Base-by-base conservation (phyloP, 805 yeast species). In the Lipomyces anomalus region DNA sequence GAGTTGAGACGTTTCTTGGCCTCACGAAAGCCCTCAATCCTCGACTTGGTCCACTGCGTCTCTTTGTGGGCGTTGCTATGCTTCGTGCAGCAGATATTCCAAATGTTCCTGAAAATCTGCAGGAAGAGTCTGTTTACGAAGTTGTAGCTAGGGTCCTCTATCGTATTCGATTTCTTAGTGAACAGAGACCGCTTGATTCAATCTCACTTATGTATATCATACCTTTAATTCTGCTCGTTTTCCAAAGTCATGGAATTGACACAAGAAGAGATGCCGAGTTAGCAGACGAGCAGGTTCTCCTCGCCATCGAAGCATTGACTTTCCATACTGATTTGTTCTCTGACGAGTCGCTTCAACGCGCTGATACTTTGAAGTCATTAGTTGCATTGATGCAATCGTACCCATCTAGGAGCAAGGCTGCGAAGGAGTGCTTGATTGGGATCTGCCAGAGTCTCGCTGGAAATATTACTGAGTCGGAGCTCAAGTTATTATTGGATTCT, bases 281-380 rank as follows among this genome's bases (percentile, higher is more conserved):
- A n/a, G 88, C 84, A 60, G 96, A 89, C 63, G 97, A 88, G 61
- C 90, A 85, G 57, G 68, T 88, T 40, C 64, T 84, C 40, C 67
- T 90, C 46, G 83, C 55, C 2, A 44, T 50, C 30, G 55, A 50
- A 23, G 47, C 53, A 5, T 21, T 50, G 30, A 44, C 53, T 4
- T 44, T 48, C 2, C 89, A 84, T 57, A 74, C 81, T 20, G 88
- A 50, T 22, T 18, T 20, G 4, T 18, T 92, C 60, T 78, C 74
- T 53, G 80, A 82, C 58, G 71, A 72, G 0, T 63, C 76, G 1
- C 78, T 85, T 46, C 94, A 95, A 17, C 76, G 97, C 60, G 66
- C 71, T 3, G 73, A 76, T 4, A 75, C 87, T 30, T 66, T 90
- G 47, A 65, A 65, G 6, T 79, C 80, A 4, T 65, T 92, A 38